Evolutionary conservation across 164 flowering plant genomes (phyloP).

Genomic region (Umbellularia californica): DNA sequence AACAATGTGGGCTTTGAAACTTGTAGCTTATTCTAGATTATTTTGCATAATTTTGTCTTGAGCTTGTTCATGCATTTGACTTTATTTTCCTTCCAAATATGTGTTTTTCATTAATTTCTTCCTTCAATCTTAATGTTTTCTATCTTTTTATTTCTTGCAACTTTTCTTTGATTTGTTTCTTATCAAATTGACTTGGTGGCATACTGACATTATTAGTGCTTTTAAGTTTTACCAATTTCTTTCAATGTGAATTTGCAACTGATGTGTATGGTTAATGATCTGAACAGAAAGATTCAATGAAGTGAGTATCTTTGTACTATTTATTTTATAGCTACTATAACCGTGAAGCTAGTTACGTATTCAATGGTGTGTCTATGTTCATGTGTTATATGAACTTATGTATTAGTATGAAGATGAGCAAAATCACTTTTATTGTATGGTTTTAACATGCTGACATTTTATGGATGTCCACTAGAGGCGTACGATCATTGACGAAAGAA

Average conservation of each 20-base stretch:
- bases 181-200: neutral
- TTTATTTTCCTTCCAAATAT: no score
- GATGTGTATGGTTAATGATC: neutral
- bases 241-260: neutral
- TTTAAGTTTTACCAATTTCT: neutral
- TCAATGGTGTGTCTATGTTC: no score
- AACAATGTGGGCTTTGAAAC: no score
- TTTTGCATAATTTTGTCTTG: no score
- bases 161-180: neutral
- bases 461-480: slow-evolving; percentile 38
- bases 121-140: neutral
- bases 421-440: neutral
- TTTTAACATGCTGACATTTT: neutral
- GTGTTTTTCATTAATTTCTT: neutral
- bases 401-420: neutral
- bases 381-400: no score
- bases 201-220: neutral
- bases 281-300: neutral
- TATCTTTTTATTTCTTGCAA: neutral
- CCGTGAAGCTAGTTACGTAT: no score
- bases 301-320: no score
- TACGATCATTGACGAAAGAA: slow-evolving; percentile 64
- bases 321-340: no score
- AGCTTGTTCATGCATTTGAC: no score
- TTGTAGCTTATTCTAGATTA: no score